Conservation (phyloP, 192 early-diverging fungal genomes). For the Backusella mclennaniae region DNA sequence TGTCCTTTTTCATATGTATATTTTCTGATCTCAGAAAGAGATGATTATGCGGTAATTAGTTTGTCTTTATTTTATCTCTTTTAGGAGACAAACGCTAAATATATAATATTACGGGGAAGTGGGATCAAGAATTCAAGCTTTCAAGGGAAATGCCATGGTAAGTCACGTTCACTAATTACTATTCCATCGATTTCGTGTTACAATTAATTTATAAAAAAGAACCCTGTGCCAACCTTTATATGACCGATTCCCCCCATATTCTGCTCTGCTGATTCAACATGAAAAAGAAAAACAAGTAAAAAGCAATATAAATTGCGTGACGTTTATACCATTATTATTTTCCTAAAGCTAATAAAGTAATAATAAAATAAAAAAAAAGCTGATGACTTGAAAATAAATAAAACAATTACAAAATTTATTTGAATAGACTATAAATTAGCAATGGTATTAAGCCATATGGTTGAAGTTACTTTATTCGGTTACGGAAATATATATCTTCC, state of each 20-base stretch:
- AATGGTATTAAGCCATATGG: background rate
- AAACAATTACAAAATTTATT: background rate
- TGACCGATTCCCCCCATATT: background rate
- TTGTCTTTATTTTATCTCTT: background rate
- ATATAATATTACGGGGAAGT: background rate
- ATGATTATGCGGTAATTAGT: background rate
- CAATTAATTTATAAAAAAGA: constrained; percentile 7
- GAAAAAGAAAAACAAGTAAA: background rate
- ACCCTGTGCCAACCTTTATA: background rate
- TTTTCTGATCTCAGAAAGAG: background rate
- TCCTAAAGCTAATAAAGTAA: background rate
- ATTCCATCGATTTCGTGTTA: background rate
- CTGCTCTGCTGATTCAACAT: background rate
- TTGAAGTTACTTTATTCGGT: background rate
- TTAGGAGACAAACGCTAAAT: constrained; percentile 2
- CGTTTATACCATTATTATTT: background rate
- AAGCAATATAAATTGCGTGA: background rate
- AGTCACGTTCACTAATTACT: background rate
- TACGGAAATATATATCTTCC: constrained; percentile 1
- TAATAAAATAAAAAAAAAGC: background rate
- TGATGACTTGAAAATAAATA: background rate
- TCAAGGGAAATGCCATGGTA: background rate
- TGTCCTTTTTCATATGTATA: background rate
- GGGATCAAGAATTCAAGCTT: background rate
- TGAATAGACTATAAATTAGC: background rate